Evolutionary conservation across 176 grass and related monocot species (phyloP).

Genomic region (Saccharum spontaneum): DNA sequence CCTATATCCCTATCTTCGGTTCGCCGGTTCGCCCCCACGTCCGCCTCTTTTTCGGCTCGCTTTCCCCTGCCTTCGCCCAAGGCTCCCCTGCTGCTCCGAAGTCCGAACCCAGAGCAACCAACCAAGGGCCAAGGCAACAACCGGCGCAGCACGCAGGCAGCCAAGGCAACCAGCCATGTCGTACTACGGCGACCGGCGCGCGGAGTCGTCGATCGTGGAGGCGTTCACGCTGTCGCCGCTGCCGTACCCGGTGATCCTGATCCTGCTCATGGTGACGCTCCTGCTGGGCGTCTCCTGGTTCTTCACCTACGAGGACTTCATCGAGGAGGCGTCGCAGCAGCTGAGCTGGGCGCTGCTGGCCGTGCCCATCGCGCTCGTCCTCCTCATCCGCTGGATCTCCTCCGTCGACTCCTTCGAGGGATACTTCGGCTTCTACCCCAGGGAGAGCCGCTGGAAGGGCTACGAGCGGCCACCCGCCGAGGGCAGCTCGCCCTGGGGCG

Average conservation of each 20-base stretch:
- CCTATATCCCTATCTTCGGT: background rate
- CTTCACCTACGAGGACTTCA: slow-evolving; percentile 77
- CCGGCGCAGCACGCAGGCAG: background rate
- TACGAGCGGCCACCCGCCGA: slow-evolving; percentile 33
- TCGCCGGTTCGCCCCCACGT: background rate
- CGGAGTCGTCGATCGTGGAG: slow-evolving; percentile 60
- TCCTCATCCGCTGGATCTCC: slow-evolving; percentile 86
- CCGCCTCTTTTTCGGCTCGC: background rate
- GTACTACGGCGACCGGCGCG: slow-evolving; percentile 65
- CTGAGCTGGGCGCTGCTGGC: slow-evolving; percentile 67
- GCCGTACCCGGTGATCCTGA: slow-evolving; percentile 76
- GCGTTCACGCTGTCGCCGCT: slow-evolving; percentile 82
- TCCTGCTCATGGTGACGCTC: slow-evolving; percentile 65
- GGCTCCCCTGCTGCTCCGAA: too few species aligned
- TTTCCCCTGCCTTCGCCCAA: background rate
- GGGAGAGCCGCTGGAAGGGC: slow-evolving; percentile 29
- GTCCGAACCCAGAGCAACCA: too few species aligned
- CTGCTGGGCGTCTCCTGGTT: slow-evolving; percentile 69
- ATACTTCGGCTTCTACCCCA: slow-evolving; percentile 49
- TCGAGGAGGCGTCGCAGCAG: slow-evolving; percentile 66
- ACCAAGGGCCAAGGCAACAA: background rate
- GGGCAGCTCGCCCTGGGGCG: slow-evolving; percentile 78
- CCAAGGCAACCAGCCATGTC: slow-evolving; percentile 32
- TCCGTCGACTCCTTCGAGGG: slow-evolving; percentile 78
- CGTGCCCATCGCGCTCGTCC: slow-evolving; percentile 68